These are phyloP conservation scores for Ophiocordyceps robertsii DNA, from an alignment of 2,329 filamentous ascomycete species.

Conservation along the genomic window DNA sequence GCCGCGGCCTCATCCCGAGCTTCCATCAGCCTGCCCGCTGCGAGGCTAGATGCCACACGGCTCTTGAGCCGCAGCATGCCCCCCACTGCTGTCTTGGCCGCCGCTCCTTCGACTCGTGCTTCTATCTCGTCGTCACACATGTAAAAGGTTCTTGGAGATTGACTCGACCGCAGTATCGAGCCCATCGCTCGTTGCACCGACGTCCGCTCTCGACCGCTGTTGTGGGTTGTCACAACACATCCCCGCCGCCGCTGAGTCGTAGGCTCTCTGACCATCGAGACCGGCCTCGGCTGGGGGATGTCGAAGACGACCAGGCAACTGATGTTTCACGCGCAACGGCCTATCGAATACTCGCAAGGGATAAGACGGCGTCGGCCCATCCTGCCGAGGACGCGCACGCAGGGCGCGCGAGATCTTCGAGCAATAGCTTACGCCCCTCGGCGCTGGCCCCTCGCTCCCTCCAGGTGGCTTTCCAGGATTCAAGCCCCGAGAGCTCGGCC, in stretches of 20 bases:
- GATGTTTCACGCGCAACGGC: slow-evolving; percentile 27
- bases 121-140: not conserved
- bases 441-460: slow-evolving; percentile 35
- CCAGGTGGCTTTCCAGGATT: slow-evolving; percentile 29
- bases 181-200: slow-evolving; percentile 31
- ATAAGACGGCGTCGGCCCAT: slow-evolving; percentile 26
- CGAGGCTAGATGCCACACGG: not conserved
- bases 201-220: slow-evolving; percentile 40
- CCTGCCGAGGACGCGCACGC: slow-evolving; percentile 19
- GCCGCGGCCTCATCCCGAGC: not conserved
- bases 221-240: slow-evolving; percentile 31
- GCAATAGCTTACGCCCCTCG: slow-evolving; percentile 24
- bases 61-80: not conserved
- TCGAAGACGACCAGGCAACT: slow-evolving; percentile 29
- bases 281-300: slow-evolving; percentile 21
- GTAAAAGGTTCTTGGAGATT: not conserved
- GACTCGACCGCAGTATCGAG: slow-evolving; percentile 27
- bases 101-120: not conserved
- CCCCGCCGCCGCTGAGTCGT: slow-evolving; percentile 35
- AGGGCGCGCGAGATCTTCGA: slow-evolving; percentile 17
- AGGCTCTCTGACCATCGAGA: slow-evolving; percentile 46
- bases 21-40: not conserved
- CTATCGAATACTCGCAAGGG: slow-evolving; percentile 27
- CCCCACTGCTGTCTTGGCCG: not conserved
- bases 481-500: slow-evolving; percentile 12